Evolutionary conservation across 2,329 filamentous ascomycete species (phyloP).

Genomic region (Verticillium dahliae): DNA sequence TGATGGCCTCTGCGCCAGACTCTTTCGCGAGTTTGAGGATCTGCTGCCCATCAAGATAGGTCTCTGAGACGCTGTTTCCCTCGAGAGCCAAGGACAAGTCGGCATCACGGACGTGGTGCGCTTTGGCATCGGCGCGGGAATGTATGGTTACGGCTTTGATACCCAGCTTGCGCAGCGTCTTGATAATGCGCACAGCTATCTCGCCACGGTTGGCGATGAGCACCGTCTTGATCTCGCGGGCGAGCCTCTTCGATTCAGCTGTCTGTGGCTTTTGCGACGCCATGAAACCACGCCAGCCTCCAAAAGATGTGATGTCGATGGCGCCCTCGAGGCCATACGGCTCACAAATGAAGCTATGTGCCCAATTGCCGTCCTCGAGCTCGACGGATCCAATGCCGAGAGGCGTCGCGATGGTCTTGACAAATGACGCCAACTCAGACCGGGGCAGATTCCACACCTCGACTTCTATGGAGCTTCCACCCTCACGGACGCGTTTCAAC

Average conservation of each 20-base stretch:
- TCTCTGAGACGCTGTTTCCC: constrained; percentile 31
- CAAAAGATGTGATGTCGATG: constrained; percentile 21
- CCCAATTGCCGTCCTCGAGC: constrained; percentile 24
- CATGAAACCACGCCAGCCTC: constrained; percentile 24
- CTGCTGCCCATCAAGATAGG: constrained; percentile 62
- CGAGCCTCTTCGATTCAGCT: neutral
- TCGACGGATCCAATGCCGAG: constrained; percentile 28
- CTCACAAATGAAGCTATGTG: constrained; percentile 29
- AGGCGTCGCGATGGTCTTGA: constrained; percentile 23
- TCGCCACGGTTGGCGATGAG: constrained; percentile 72
- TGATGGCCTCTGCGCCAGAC: constrained; percentile 47
- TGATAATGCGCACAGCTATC: constrained; percentile 65
- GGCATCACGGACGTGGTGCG: constrained; percentile 64
- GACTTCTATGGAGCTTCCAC: constrained; percentile 22
- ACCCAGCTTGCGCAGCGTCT: constrained; percentile 59
- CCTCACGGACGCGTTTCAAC: constrained; percentile 17
- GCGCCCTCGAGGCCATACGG: constrained; percentile 21
- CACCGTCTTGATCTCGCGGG: constrained; percentile 17
- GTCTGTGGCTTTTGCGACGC: neutral
- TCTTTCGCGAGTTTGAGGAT: constrained; percentile 46
- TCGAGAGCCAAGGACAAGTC: constrained; percentile 61
- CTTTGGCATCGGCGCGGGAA: constrained; percentile 52
- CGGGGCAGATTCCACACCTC: constrained; percentile 28
- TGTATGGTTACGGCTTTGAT: constrained; percentile 66
- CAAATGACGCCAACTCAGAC: constrained; percentile 20